Percentiles rank a stretch among this genome's conserved stretches.
Evolutionary conservation across 106 monocot genomes (phyloP).

Genomic region (Allium sativum): DNA sequence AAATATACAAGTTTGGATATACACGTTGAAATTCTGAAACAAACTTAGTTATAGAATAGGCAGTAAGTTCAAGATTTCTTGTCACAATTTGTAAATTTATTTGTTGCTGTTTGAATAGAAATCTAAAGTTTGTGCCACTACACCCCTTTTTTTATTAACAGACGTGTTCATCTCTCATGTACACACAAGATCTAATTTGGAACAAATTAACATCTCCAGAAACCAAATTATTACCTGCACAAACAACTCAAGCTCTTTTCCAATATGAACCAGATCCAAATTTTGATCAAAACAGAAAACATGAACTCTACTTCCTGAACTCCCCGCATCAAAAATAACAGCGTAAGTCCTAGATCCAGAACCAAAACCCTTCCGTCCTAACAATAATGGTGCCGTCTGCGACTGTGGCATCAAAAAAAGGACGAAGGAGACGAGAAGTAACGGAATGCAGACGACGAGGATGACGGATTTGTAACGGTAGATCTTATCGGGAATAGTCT

Average conservation of each 20-base stretch:
- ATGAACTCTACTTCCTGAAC: constrained; percentile 86
- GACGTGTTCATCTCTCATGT: no score
- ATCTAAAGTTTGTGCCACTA: no score
- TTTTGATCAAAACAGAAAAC: constrained; percentile 64
- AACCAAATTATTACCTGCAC: constrained; percentile 29
- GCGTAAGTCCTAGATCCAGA: constrained; percentile 42
- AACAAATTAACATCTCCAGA: background rate
- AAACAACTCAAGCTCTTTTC: constrained; percentile 69
- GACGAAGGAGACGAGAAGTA: constrained; percentile 55
- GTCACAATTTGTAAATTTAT: no score
- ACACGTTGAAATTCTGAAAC: no score
- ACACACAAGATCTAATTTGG: background rate
- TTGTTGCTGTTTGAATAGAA: no score
- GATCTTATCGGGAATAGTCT: constrained; percentile 41
- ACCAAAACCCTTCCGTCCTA: constrained; percentile 25
- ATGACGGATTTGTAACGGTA: constrained; percentile 49
- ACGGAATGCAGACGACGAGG: constrained; percentile 38
- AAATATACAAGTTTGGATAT: no score
- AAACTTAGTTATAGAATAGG: no score
- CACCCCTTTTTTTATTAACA: no score
- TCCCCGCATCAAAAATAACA: constrained; percentile 84
- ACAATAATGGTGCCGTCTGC: constrained; percentile 3
- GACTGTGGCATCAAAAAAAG: constrained; percentile 60
- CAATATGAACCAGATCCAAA: constrained; percentile 59
- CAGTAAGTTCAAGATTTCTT: no score